phyloP scores from a whole-genome alignment of 805 yeast species.

The Naumovozyma castellii region DNA sequence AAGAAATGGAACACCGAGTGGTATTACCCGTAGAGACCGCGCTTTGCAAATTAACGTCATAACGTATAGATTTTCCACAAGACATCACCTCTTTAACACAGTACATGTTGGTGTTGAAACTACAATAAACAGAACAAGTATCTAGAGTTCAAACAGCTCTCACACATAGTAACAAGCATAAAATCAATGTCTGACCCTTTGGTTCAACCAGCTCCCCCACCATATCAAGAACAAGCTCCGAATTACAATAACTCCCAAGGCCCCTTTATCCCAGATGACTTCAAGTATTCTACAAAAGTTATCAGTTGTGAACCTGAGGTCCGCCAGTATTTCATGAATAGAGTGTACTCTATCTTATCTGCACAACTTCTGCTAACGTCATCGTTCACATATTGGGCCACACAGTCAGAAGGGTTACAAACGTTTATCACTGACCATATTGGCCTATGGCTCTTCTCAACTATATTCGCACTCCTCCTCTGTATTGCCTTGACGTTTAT shows the following conservation, averaged over 20 bases:
- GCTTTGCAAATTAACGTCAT: too few relatives aligned
- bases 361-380: conserved; percentile 58
- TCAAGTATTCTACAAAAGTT: conserved; percentile 71
- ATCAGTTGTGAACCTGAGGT: conserved; percentile 68
- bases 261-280: conserved; percentile 49
- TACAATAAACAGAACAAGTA: too few relatives aligned
- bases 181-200: neutral
- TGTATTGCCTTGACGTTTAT: conserved; percentile 54
- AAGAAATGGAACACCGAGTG: too few relatives aligned
- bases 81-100: neutral
- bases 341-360: conserved; percentile 65
- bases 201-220: conserved; percentile 2
- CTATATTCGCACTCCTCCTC: conserved; percentile 52
- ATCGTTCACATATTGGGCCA: conserved; percentile 22
- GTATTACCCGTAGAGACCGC: neutral
- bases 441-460: conserved; percentile 50
- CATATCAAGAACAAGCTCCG: conserved; percentile 3
- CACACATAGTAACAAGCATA: too few relatives aligned
- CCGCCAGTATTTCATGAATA: conserved; percentile 66
- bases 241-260: neutral
- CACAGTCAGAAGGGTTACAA: conserved; percentile 13
- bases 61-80: too few relatives aligned
- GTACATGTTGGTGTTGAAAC: too few relatives aligned
- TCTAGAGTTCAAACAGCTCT: too few relatives aligned
- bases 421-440: conserved; percentile 48